A percentile compares a stretch with the other conserved stretches of the same genome.
These are phyloP conservation scores for thale cress (Arabidopsis thaliana) DNA, from an alignment of 345 rosid species.

Conservation along the genomic window DNA sequence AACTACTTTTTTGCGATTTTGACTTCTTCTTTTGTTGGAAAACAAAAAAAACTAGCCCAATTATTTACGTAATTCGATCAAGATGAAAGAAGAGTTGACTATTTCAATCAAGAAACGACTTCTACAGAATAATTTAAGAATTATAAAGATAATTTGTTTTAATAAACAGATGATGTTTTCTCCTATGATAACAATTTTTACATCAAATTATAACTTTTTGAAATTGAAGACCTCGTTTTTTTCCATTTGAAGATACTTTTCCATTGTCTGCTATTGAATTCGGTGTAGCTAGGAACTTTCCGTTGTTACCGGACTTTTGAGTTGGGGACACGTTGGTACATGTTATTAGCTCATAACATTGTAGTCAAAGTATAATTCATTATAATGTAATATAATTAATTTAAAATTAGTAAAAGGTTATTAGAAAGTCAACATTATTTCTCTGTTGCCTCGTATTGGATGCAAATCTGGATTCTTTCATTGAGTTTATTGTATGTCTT, in stretches of 20 bases:
- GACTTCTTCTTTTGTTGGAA: constrained; percentile 26
- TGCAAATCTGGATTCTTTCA: not conserved
- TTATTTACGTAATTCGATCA: constrained; percentile 16
- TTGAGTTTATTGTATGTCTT: not conserved
- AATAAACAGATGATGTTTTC: not conserved
- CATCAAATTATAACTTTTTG: not conserved
- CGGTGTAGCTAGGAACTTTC: not conserved
- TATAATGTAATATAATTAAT: not conserved
- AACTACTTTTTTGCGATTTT: constrained; percentile 20
- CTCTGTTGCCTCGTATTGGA: not conserved
- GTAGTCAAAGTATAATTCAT: not conserved
- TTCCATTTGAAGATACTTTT: not conserved
- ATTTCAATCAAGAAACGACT: constrained; percentile 31
- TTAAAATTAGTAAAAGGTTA: not conserved
- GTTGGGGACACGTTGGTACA: constrained; percentile 28
- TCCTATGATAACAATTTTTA: constrained; percentile 14
- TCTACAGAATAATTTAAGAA: not conserved
- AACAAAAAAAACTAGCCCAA: not conserved
- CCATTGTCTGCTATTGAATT: not conserved
- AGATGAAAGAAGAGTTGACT: constrained; percentile 36
- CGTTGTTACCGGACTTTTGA: not conserved
- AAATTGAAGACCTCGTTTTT: not conserved
- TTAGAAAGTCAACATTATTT: constrained; percentile 12
- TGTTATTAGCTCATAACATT: constrained; percentile 4
- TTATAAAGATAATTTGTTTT: not conserved